These are phyloP conservation scores for Pisolithus tinctorius DNA, from an alignment of 768 basidiomycete species.

Conservation along the genomic window DNA sequence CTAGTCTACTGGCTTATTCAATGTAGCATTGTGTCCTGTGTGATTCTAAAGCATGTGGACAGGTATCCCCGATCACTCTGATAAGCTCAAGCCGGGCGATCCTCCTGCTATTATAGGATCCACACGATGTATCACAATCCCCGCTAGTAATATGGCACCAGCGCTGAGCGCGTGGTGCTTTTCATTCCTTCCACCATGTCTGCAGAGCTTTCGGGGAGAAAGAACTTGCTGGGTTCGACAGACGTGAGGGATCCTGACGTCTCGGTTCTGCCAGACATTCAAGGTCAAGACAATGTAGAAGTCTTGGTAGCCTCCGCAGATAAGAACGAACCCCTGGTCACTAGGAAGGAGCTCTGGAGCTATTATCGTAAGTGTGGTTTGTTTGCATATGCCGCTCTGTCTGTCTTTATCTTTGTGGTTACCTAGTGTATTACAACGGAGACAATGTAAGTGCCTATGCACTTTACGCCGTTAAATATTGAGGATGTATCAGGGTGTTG, in stretches of 20 bases:
- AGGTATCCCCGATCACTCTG: too few species aligned
- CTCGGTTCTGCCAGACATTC: not conserved
- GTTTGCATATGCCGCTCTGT: not conserved
- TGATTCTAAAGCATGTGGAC: too few species aligned
- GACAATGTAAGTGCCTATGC: slow-evolving; percentile 49
- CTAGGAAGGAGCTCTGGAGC: slow-evolving; percentile 69
- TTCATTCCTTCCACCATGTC: not conserved
- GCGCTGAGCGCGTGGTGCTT: not conserved
- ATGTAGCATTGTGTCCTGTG: too few species aligned
- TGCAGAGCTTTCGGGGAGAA: not conserved
- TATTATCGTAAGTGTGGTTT: slow-evolving; percentile 54
- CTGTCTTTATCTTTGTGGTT: not conserved
- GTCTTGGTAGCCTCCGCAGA: slow-evolving; percentile 34
- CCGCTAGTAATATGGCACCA: not conserved
- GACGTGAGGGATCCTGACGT: not conserved
- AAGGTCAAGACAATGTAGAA: slow-evolving; percentile 7
- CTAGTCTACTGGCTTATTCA: too few species aligned
- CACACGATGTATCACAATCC: not conserved
- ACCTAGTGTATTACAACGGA: slow-evolving; percentile 72
- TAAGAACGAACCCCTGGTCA: slow-evolving; percentile 62
- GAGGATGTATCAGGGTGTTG: slow-evolving; percentile 46
- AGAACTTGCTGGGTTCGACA: not conserved
- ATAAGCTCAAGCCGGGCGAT: too few species aligned
- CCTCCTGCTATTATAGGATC: too few species aligned
- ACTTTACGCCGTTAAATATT: not conserved